A percentile compares a stretch with the other conserved stretches of the same genome.
Evolutionary conservation across 225 moss, liverwort and hornwort species (phyloP).

Genomic region (Straminergon stramineum): DNA sequence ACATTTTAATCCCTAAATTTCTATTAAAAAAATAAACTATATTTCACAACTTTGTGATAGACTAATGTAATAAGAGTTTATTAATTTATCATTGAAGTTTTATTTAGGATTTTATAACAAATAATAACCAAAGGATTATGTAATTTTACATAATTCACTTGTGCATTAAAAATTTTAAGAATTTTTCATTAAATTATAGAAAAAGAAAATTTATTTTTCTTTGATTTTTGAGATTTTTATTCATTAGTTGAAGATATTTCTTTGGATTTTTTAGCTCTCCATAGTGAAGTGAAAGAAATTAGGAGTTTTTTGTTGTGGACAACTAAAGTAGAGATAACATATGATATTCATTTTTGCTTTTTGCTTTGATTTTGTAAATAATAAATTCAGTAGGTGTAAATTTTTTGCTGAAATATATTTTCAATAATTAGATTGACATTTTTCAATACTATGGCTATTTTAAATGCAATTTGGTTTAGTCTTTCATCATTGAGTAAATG

Average conservation of each 20-base stretch:
- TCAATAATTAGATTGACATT: not conserved
- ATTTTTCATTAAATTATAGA: not conserved
- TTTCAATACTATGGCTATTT: not conserved
- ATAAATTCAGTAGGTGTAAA: not conserved
- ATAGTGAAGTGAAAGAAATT: not conserved
- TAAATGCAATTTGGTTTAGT: not conserved
- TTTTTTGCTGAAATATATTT: not conserved
- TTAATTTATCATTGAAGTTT: not conserved
- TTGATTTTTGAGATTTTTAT: not conserved
- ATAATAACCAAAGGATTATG: not conserved
- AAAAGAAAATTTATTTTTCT: rapidly evolving
- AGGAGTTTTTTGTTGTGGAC: not conserved
- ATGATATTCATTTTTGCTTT: not conserved
- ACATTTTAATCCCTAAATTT: not conserved
- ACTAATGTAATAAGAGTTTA: not conserved
- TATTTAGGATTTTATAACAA: not conserved
- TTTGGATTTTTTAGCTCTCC: not conserved
- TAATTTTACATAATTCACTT: not conserved
- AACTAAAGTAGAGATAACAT: not conserved
- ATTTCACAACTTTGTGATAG: rapidly evolving
- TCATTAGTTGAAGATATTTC: not conserved
- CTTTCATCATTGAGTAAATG: not conserved
- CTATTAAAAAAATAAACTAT: not conserved
- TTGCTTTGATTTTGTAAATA: not conserved
- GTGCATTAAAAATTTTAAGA: not conserved